phyloP scores from a whole-genome alignment of 2,329 filamentous ascomycete species.

The Colletotrichum gloeosporioides region DNA sequence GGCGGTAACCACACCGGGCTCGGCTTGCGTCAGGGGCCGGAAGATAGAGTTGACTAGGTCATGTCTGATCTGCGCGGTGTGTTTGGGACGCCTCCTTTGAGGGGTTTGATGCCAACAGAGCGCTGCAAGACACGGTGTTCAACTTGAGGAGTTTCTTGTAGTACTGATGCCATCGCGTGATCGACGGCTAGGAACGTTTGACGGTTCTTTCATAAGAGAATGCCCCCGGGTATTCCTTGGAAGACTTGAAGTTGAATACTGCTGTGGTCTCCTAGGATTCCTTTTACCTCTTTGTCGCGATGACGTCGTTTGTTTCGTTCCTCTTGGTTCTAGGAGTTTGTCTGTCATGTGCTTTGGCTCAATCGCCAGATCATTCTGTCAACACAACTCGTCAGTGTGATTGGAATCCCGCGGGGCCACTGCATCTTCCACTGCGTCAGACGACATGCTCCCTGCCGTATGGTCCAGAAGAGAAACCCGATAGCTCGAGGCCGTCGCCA shows the following conservation, averaged over 20 bases:
- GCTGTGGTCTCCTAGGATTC: fast-evolving
- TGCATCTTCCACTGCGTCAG: neutral
- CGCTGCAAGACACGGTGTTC: neutral
- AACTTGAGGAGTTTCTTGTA: neutral
- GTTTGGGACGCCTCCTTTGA: neutral
- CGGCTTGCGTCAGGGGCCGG: neutral
- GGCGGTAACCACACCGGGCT: neutral
- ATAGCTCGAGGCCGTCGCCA: neutral
- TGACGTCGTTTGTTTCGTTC: neutral
- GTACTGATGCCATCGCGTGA: neutral
- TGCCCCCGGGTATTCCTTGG: neutral
- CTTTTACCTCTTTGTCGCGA: neutral
- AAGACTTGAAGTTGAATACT: neutral
- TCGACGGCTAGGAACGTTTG: neutral
- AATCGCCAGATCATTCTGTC: neutral
- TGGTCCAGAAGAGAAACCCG: neutral
- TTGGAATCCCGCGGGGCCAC: neutral
- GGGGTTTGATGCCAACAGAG: neutral
- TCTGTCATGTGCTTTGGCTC: neutral
- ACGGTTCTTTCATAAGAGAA: neutral
- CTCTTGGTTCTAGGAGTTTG: neutral
- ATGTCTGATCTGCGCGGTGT: neutral
- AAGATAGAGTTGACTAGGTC: neutral
- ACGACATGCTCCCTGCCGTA: neutral
- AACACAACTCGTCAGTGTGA: neutral